Base-by-base conservation (phyloP, 345 rosid species). In the Moricandia moricandioides region DNA sequence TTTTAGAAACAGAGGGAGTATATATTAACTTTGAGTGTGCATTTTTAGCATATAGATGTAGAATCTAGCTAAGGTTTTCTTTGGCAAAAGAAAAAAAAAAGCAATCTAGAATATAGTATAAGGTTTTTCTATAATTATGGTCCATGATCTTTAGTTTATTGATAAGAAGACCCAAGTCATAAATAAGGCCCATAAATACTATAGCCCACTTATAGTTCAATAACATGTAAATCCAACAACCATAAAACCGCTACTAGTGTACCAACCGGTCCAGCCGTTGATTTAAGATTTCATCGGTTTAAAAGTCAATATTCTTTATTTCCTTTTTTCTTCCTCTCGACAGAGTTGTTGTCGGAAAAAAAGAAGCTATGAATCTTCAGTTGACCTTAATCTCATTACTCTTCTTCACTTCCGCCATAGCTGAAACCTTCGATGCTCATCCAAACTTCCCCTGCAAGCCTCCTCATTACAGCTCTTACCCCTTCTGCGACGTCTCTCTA, bases 401-500 rank as follows among this genome's bases (percentile, higher is more conserved):
- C 54, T 67, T 72, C 61, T 67, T 78, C 73, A 61, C 70, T 60
- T 55, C 74, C 61, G 55, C 81, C 81, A 72, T 62, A 67, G 78
- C 78, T 3, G 6, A 78, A 62, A 61, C 78, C 74, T 61, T 40
- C 11, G 51, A 18, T 65, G 35, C 75, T 2, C 43, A 60, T 5
- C 86, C 82, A 2, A 40, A 81, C 1, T 91, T 83, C 75, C 90
- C 97, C 6, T 91, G 96, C 71, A 60, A 80, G 26, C 86, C 88
- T 7, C 91, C 92, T 3, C 67, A 73, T 52, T 79, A 81, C 31
- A 77, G 45, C 85, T 65, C 82, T 65, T 86, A 83, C 73, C 84
- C 85, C 0, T 88, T 94, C 82, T 91, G 97, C 86, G 83, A 91
- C 67, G 64, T 80, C 76, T 87, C 98, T 65, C 65, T 89, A 29